Evolutionary conservation across 306 rosid species (phyloP).

Genomic region (Trichosanthes truncata): DNA sequence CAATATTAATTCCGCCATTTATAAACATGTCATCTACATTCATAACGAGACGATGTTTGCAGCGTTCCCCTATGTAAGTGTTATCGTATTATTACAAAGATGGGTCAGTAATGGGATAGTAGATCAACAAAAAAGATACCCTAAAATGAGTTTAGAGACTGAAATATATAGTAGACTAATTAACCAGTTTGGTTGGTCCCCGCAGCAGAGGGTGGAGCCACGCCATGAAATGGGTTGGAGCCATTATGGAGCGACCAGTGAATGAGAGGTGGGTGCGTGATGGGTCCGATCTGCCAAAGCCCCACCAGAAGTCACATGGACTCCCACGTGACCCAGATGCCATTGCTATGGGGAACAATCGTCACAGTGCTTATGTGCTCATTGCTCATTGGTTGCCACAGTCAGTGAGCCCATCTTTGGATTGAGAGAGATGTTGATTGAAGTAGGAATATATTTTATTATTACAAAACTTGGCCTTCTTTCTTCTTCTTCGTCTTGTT

Average conservation of each 20-base stretch:
- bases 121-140: too few species aligned
- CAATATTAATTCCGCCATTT: too few species aligned
- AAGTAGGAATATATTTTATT: background rate
- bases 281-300: background rate
- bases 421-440: background rate
- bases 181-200: background rate
- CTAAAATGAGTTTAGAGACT: too few species aligned
- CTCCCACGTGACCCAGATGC: constrained; percentile 14
- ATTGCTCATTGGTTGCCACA: background rate
- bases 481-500: background rate
- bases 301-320: constrained; percentile 5
- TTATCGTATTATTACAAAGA: too few species aligned
- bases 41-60: too few species aligned
- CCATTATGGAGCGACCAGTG: background rate
- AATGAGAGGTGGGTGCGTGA: background rate
- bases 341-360: background rate
- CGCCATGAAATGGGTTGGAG: background rate
- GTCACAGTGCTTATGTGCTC: background rate
- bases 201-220: background rate
- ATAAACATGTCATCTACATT: too few species aligned
- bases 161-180: too few species aligned
- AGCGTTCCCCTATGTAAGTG: too few species aligned
- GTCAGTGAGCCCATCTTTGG: background rate
- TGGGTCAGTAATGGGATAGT: too few species aligned
- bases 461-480: background rate